These are phyloP conservation scores for Solanum appendiculatum DNA, from an alignment of 257 asterid genomes.

Conservation along the genomic window DNA sequence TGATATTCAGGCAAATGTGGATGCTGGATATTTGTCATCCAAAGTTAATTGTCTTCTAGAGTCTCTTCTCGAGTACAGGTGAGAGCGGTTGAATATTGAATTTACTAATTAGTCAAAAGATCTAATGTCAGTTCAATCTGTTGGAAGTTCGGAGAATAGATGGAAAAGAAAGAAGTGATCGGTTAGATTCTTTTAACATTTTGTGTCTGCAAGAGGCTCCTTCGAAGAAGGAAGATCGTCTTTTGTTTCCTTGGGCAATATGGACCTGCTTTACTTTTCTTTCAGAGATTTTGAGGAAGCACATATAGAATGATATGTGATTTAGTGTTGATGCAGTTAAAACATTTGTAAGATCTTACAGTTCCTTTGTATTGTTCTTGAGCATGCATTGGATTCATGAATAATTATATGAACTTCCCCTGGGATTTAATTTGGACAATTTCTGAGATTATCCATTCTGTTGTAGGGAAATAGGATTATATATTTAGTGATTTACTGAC, in stretches of 20 bases:
- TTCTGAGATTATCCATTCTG: neutral
- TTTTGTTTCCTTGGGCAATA: neutral
- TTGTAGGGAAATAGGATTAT: neutral
- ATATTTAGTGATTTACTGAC: neutral
- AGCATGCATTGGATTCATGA: neutral
- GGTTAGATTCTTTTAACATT: neutral
- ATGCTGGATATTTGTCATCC: constrained; percentile 48
- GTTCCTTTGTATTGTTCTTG: neutral
- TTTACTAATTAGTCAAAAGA: neutral
- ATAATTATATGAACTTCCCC: neutral
- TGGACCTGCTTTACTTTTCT: neutral
- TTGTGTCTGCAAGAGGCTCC: neutral
- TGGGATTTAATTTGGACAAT: neutral
- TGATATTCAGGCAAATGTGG: constrained; percentile 22
- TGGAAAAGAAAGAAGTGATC: neutral
- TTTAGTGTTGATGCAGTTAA: neutral
- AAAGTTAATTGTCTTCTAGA: constrained; percentile 52
- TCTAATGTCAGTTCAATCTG: neutral
- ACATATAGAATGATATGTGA: neutral
- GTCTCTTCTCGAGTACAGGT: neutral
- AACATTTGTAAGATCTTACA: neutral
- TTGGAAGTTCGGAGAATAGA: neutral
- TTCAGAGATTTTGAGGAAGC: neutral
- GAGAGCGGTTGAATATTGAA: neutral
- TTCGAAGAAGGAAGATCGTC: neutral